Evolutionary conservation across 176 grass and related monocot genomes (phyloP), one percentile per base, ranked within the genome.

Genomic region (Miscanthus lutarioriparius): DNA sequence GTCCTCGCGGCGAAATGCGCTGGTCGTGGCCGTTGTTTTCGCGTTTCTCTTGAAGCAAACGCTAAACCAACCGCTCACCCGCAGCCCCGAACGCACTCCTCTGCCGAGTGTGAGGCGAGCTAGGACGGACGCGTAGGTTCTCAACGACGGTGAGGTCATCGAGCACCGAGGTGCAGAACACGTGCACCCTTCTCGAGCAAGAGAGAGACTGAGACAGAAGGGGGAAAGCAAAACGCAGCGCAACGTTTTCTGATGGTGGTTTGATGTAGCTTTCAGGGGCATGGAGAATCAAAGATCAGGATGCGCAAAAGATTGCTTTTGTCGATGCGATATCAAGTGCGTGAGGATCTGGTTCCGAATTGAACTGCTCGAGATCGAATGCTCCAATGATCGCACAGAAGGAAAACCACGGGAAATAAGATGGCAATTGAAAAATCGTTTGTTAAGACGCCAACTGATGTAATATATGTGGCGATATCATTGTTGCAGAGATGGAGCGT

Each of bases 21-120:
- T 5, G 58, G 63, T 77, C 77, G 59, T 80, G 89, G 63, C 83
- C 48, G 83, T 79, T 68, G 87, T 83, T 89, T 70, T 91, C 84
- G 82, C 26, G 82, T 69, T 38, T 88, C 80, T 84, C 92, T 89
- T 89, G 45, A 91, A 89, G 87, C 89, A 75, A 89, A 94, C 85
- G 89, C 81, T 85, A 94, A 85, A 87, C 85, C 76, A 89, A 91
- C 92, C 61, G 10, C 66, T 56, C 66, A 81, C 47, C 89, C 67
- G 76, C 65, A 89, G 4, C 80, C 92, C 82, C 56, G 22, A 59
- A 10, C 54, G 20, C 37, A 75, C 41, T 76, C 41, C 54, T 16
- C 38, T 8, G 23, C 4, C 48, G 79, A 72, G 28, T 30, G 62
- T 47, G 74, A 79, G 81, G 67, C 66, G 59, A 53, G n/a, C n/a